A percentile compares a stretch with the other conserved stretches of the same genome.
phyloP scores from a whole-genome alignment of 805 yeast genomes.

The Pichia membranifaciens region DNA sequence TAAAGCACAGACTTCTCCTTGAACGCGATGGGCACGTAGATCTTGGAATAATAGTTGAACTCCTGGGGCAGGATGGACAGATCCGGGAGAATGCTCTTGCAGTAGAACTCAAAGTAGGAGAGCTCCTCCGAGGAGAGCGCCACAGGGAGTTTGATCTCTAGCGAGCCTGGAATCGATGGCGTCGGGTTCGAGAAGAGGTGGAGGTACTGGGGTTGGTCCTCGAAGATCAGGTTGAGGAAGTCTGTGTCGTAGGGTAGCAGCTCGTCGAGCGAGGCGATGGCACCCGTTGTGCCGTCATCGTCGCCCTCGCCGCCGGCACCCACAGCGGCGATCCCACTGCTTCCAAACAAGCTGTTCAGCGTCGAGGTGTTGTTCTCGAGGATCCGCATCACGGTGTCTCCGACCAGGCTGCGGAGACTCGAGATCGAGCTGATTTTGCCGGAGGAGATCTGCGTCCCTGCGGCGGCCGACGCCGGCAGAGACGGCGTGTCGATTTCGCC shows the following conservation, averaged over 20 bases:
- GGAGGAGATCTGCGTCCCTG: no score
- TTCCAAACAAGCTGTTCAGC: conserved; percentile 9
- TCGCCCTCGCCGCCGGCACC: neutral
- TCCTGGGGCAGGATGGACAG: conserved; percentile 44
- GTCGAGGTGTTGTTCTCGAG: conserved; percentile 11
- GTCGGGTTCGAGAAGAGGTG: conserved; percentile 8
- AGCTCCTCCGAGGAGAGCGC: conserved; percentile 16
- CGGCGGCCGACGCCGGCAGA: no score
- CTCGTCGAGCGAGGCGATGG: conserved; percentile 5
- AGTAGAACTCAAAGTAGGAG: conserved; percentile 41
- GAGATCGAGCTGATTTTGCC: conserved; percentile 8
- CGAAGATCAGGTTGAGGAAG: conserved; percentile 10
- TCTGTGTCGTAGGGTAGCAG: conserved; percentile 12
- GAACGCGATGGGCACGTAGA: conserved; percentile 51
- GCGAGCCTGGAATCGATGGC: conserved; percentile 8
- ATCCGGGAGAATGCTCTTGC: conserved; percentile 38
- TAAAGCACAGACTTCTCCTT: conserved; percentile 42
- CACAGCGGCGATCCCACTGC: neutral
- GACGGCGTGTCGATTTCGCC: neutral
- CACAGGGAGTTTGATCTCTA: conserved; percentile 20
- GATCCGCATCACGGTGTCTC: conserved; percentile 15
- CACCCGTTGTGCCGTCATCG: neutral
- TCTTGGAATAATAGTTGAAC: conserved; percentile 45
- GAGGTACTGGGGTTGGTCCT: conserved; percentile 15
- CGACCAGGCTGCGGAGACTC: conserved; percentile 12